These are phyloP conservation scores for Vigna radiata DNA, from an alignment of 306 rosid species.

Conservation along the genomic window DNA sequence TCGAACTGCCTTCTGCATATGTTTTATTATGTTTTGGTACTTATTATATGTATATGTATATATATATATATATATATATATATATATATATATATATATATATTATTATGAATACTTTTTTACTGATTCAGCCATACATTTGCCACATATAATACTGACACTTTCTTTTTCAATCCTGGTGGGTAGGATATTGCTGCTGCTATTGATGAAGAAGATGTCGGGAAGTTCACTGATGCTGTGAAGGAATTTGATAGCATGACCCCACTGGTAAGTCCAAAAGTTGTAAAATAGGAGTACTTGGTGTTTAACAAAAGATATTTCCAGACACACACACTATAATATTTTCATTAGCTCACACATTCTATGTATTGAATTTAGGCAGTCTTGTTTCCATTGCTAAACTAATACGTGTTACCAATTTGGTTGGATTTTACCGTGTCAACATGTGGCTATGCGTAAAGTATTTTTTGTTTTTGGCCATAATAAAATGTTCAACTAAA, in stretches of 20 bases:
- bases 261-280: slow-evolving; percentile 68
- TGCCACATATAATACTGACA: slow-evolving; percentile 24
- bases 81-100: background rate
- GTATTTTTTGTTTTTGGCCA: too few species aligned
- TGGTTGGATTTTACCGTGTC: too few species aligned
- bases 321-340: background rate
- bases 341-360: slow-evolving; percentile 4
- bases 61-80: background rate
- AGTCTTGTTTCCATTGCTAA: background rate
- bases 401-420: too few species aligned
- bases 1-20: background rate
- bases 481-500: too few species aligned
- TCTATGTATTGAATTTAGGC: background rate
- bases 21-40: slow-evolving; percentile 5
- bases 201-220: slow-evolving; percentile 86
- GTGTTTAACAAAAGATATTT: background rate
- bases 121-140: slow-evolving; percentile 2
- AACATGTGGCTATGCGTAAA: too few species aligned
- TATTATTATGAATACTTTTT: background rate
- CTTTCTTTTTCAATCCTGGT: slow-evolving; percentile 10
- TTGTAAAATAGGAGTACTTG: background rate
- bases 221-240: slow-evolving; percentile 82
- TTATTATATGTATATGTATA: background rate
- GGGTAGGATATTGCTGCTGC: slow-evolving; percentile 84
- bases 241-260: slow-evolving; percentile 98